A percentile compares a stretch with the other conserved stretches of the same genome.
Conservation (phyloP, 495 filamentous ascomycete species). For the Daldinia vernicosa region DNA sequence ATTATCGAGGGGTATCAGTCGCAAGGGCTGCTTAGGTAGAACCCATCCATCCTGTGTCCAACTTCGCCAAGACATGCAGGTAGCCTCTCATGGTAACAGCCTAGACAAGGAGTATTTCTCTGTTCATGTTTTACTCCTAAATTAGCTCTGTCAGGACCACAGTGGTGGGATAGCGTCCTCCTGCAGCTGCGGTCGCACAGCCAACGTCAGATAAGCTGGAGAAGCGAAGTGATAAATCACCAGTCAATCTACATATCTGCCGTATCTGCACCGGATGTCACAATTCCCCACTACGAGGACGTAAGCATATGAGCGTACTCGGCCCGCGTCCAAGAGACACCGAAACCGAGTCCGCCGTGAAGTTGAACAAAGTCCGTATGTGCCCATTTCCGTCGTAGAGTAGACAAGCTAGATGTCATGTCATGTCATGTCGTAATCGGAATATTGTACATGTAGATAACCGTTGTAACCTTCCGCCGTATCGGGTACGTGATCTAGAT, state of each 20-base stretch:
- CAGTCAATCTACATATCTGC: conserved; percentile 6
- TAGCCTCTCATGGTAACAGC: conserved; percentile 36
- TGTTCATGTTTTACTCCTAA: conserved; percentile 16
- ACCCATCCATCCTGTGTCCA: conserved; percentile 5
- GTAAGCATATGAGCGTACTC: not conserved
- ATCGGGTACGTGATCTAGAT: conserved; percentile 23
- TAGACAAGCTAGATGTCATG: not conserved
- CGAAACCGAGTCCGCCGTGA: conserved; percentile 9
- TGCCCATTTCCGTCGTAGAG: not conserved
- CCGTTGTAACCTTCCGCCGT: conserved; percentile 2
- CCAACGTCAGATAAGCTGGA: conserved; percentile 25
- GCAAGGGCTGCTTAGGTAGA: conserved; percentile 2
- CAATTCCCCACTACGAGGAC: conserved; percentile 4
- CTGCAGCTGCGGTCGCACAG: conserved; percentile 26
- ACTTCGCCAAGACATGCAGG: conserved; percentile 38
- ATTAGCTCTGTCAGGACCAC: conserved; percentile 32
- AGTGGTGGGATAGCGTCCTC: conserved; percentile 36
- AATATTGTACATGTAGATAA: not conserved
- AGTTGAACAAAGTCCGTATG: not conserved
- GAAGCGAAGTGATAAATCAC: conserved; percentile 22
- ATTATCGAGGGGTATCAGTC: not conserved
- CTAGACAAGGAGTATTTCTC: not conserved
- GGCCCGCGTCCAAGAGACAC: conserved; percentile 15
- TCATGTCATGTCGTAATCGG: not conserved
- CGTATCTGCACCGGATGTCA: conserved; percentile 22